phyloP scores from a whole-genome alignment of 768 basidiomycete genomes.

The Fistulinella prunicolor region DNA sequence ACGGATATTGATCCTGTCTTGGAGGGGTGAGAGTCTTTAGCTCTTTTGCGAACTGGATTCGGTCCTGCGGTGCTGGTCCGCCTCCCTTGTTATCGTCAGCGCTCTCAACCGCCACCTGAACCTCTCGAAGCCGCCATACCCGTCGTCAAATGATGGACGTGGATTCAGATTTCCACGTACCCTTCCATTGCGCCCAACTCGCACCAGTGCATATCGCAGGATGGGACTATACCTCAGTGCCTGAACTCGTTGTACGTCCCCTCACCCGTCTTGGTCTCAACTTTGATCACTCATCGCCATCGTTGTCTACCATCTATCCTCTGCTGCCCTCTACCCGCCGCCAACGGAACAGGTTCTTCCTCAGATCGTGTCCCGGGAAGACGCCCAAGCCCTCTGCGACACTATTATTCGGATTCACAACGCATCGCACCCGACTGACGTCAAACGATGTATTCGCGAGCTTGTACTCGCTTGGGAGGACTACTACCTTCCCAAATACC shows the following conservation, averaged over 20 bases:
- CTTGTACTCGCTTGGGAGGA: slow-evolving; percentile 32
- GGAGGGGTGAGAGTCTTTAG: neutral
- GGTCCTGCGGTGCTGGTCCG: neutral
- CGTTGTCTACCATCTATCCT: neutral
- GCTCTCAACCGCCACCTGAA: neutral
- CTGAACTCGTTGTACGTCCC: slow-evolving; percentile 26
- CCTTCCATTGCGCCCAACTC: slow-evolving; percentile 30
- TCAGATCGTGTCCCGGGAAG: slow-evolving; percentile 19
- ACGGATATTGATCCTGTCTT: neutral
- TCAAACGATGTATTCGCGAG: slow-evolving; percentile 24
- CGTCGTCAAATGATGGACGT: slow-evolving; percentile 17
- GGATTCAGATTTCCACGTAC: slow-evolving; percentile 24
- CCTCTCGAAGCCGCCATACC: neutral
- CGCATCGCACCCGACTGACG: slow-evolving; percentile 13
- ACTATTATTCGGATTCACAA: slow-evolving; percentile 12
- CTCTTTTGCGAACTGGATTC: neutral
- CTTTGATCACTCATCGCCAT: slow-evolving; percentile 2
- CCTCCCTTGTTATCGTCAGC: neutral
- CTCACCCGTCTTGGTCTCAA: neutral
- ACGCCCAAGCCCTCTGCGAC: slow-evolving; percentile 20
- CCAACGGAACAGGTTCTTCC: slow-evolving; percentile 20
- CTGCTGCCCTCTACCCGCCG: too few species aligned
- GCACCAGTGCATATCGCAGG: slow-evolving; percentile 26
- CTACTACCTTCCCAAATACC: slow-evolving; percentile 31
- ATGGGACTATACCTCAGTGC: slow-evolving; percentile 27